These are phyloP conservation scores for Cornus suecica DNA, from an alignment of 148 eudicot genomes.

Conservation along the genomic window DNA sequence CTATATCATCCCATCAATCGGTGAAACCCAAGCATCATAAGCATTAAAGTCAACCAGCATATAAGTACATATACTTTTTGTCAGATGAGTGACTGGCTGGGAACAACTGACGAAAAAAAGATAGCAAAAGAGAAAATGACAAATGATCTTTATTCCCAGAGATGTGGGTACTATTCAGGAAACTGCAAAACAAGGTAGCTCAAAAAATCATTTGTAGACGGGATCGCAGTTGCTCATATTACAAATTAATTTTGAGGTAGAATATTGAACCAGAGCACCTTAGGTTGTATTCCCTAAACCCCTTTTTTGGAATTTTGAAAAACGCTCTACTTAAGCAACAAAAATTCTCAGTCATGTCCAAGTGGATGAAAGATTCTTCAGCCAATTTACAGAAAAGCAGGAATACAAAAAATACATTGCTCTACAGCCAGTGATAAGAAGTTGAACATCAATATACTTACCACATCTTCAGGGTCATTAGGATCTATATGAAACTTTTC, in stretches of 20 bases:
- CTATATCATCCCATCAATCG: neutral
- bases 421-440: neutral
- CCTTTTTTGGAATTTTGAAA: too few species aligned
- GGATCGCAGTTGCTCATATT: too few species aligned
- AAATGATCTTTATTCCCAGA: neutral
- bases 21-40: neutral
- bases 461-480: slow-evolving; percentile 97
- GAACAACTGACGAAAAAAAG: neutral
- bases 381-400: neutral
- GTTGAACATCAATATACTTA: slow-evolving; percentile 32
- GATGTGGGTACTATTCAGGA: neutral
- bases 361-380: neutral
- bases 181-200: neutral
- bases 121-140: neutral
- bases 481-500: slow-evolving; percentile 86
- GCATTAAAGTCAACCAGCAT: neutral
- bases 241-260: too few species aligned
- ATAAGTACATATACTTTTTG: neutral
- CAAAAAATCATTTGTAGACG: too few species aligned
- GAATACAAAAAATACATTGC: too few species aligned
- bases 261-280: too few species aligned
- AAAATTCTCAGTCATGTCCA: too few species aligned
- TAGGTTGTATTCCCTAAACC: too few species aligned
- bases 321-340: too few species aligned
- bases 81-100: neutral